A percentile compares a stretch with the other conserved stretches of the same genome.
Conservation (phyloP, 2,329 filamentous ascomycete species). For the Myrmaecium sp. region DNA sequence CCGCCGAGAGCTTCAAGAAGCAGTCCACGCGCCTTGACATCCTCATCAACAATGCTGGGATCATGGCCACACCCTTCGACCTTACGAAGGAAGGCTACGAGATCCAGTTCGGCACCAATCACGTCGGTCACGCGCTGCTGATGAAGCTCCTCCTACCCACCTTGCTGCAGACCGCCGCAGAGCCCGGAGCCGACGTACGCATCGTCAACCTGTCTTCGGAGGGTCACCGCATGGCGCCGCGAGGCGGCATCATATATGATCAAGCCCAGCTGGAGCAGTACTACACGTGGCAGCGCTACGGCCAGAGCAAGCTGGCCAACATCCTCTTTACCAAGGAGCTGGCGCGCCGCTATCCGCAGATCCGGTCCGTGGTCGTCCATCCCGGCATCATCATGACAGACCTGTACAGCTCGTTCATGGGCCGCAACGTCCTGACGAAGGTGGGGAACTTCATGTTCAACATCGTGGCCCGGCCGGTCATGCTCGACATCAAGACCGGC, state of each 20-base stretch:
- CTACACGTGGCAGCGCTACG: constrained; percentile 25
- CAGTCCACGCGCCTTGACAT: constrained; percentile 26
- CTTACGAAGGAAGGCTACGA: constrained; percentile 32
- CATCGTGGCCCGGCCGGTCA: constrained; percentile 11
- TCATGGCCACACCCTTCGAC: constrained; percentile 21
- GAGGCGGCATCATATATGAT: constrained; percentile 19
- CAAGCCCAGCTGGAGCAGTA: constrained; percentile 14
- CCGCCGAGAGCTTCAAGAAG: constrained; percentile 16
- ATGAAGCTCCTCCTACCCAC: constrained; percentile 28
- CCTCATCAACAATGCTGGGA: constrained; percentile 30
- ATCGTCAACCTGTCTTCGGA: constrained; percentile 25
- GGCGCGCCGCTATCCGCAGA: constrained; percentile 25
- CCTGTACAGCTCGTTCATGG: constrained; percentile 10
- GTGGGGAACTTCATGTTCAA: constrained; percentile 11
- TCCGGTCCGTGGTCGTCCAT: constrained; percentile 29
- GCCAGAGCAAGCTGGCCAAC: constrained; percentile 33
- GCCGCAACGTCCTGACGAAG: constrained; percentile 6
- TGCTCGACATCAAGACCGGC: constrained; percentile 14
- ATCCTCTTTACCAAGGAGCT: constrained; percentile 29
- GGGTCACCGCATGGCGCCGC: constrained; percentile 10
- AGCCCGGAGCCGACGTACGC: constrained; percentile 25
- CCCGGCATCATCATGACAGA: constrained; percentile 33
- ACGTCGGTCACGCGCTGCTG: constrained; percentile 33
- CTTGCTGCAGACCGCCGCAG: constrained; percentile 23
- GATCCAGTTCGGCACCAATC: constrained; percentile 34